Base-by-base conservation (phyloP, 495 filamentous ascomycete genomes). In the Jackrogersella minutella region DNA sequence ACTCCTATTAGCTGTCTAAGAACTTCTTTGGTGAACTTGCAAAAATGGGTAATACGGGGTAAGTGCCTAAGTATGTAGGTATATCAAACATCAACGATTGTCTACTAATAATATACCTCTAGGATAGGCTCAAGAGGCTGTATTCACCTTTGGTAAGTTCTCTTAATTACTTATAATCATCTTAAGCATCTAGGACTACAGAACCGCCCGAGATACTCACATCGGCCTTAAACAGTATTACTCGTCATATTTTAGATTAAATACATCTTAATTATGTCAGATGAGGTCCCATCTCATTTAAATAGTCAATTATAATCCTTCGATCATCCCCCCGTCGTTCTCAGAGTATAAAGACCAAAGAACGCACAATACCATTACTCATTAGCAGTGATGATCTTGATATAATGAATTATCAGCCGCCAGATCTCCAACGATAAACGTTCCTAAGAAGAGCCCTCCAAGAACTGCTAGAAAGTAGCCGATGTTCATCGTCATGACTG, bases 401-500 rank as follows among this genome's bases (percentile, higher is more conserved):
- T 66, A 66, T 22, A 66, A 34, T 11, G 56, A 66, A 43, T 55
- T 66, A 19, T 66, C 62, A 0, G 62, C 62, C 16, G 62, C 62
- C 1, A 66, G 41, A 14, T 66, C 62, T 1, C 91, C 91, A 43
- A 90, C 79, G 0, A 82, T 81, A 58, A 94, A 75, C 70, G 92
- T 91, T 1, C 92, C 92, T 0, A 92, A 69, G 69, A 94, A 93
- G 7, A 86, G 78, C 0, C 92, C 92, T 0, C 76, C 88, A 13
- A 95, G 80, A 0, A 93, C 85, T 0, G 91, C 91, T 28, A 91
- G 76, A 73, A 93, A 95, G 69, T 93, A 96, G 6, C 92, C 92
- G 31, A 94, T 83, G 68, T 96, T 96, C 83, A 91, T 83, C 6
- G 91, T 94, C 92, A 96, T 96, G 51, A 94, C 88, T 5, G 90